Conservation (phyloP, 495 filamentous ascomycete genomes). For the Trichoderma orchidacearum region DNA sequence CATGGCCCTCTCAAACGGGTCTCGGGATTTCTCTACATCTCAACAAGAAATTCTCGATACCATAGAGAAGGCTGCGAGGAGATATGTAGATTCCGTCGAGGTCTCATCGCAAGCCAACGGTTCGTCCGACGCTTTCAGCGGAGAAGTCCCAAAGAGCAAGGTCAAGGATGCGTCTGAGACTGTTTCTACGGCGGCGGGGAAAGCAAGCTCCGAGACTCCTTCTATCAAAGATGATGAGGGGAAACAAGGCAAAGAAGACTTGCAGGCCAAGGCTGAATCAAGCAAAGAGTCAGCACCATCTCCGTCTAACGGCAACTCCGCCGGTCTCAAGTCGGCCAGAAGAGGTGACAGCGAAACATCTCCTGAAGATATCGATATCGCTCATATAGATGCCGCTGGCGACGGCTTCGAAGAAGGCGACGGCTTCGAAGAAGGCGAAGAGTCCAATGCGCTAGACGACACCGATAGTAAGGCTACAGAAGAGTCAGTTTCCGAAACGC, state of each 20-base stretch:
- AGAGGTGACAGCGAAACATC: not conserved
- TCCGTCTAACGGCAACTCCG: too few species aligned
- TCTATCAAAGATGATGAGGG: not conserved
- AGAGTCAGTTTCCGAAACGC: not conserved
- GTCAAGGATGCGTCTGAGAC: not conserved
- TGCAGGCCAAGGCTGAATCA: too few species aligned
- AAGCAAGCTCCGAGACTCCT: not conserved
- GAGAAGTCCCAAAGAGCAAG: not conserved
- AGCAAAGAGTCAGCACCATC: too few species aligned
- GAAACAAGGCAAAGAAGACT: too few species aligned
- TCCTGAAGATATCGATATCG: conserved; percentile 35
- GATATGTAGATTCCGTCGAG: conserved; percentile 19
- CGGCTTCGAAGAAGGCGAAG: not conserved
- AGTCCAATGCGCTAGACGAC: not conserved
- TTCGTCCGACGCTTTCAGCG: not conserved
- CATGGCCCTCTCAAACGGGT: conserved; percentile 17
- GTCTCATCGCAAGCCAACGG: not conserved
- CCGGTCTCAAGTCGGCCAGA: not conserved
- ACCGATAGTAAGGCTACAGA: not conserved
- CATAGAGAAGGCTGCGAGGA: conserved; percentile 28
- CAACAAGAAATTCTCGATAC: conserved; percentile 25
- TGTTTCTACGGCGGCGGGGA: not conserved
- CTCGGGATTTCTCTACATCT: conserved; percentile 10
- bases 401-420: not conserved
- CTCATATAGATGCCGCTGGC: conserved; percentile 6